These are phyloP conservation scores for Talaromyces ruber DNA, from an alignment of 495 filamentous ascomycete genomes.

Conservation along the genomic window DNA sequence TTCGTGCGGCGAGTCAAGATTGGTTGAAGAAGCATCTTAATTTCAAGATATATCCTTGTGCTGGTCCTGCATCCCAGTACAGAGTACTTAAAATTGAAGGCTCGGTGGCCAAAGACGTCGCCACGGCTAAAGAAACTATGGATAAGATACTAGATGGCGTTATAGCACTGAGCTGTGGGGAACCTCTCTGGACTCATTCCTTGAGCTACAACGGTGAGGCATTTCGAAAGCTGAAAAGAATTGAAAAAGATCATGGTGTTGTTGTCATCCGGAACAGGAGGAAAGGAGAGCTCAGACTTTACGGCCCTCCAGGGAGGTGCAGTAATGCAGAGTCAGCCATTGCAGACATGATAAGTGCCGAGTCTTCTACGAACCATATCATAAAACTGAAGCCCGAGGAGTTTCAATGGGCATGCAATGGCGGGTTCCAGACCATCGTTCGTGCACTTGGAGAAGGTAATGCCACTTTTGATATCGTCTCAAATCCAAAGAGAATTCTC, in stretches of 20 bases:
- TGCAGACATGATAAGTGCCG: background rate
- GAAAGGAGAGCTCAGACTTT: background rate
- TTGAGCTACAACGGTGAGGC: background rate
- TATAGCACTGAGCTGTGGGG: background rate
- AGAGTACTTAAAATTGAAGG: conserved; percentile 8
- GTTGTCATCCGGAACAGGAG: conserved; percentile 4
- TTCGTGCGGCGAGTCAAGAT: background rate
- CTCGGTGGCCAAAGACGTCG: conserved; percentile 1
- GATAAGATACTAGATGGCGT: conserved; percentile 7
- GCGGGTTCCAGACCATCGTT: background rate
- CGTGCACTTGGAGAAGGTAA: conserved; percentile 1
- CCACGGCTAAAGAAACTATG: conserved; percentile 2
- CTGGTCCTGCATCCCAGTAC: background rate
- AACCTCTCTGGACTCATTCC: conserved; percentile 6
- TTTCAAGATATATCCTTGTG: conserved; percentile 4
- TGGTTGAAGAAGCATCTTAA: conserved; percentile 4
- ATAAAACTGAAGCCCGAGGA: background rate
- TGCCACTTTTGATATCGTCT: conserved; percentile 22
- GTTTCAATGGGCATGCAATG: conserved; percentile 1
- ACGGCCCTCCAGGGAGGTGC: conserved; percentile 3
- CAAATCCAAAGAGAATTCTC: conserved; percentile 22
- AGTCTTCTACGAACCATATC: conserved; percentile 3
- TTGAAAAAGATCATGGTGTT: conserved; percentile 3
- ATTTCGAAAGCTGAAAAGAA: conserved; percentile 4
- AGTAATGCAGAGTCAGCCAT: background rate